Evolutionary conservation across 2,329 filamentous ascomycete genomes (phyloP).

Genomic region (Delphinella strobiligena): DNA sequence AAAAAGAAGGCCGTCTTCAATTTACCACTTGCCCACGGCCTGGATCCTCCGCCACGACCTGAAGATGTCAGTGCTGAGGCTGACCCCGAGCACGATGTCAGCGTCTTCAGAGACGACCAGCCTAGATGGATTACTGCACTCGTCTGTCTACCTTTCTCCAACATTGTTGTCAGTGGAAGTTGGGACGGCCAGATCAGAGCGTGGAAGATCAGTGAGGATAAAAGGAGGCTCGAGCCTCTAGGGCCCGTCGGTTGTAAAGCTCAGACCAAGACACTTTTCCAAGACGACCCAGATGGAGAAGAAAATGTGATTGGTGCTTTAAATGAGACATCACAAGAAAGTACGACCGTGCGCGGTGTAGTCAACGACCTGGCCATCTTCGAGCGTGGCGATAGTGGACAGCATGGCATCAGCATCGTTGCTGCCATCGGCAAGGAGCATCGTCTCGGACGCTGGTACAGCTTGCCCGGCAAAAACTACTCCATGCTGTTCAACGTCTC

Average conservation of each 20-base stretch:
- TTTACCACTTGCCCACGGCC: slow-evolving; percentile 68
- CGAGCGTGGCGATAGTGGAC: slow-evolving; percentile 67
- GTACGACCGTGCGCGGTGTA: slow-evolving; percentile 51
- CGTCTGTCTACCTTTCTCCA: slow-evolving; percentile 74
- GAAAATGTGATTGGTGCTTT: slow-evolving; percentile 8
- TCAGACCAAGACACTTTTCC: slow-evolving; percentile 9
- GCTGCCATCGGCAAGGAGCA: slow-evolving; percentile 82
- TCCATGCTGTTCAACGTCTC: slow-evolving; percentile 81
- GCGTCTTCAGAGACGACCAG: slow-evolving; percentile 33
- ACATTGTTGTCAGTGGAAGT: slow-evolving; percentile 80
- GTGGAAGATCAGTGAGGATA: slow-evolving; percentile 78
- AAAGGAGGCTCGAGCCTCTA: slow-evolving; percentile 60
- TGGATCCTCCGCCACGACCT: slow-evolving; percentile 59
- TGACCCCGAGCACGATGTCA: slow-evolving; percentile 38
- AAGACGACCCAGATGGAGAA: slow-evolving; percentile 11
- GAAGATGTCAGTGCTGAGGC: slow-evolving; percentile 63
- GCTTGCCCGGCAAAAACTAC: slow-evolving; percentile 59
- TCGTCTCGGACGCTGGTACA: slow-evolving; percentile 72
- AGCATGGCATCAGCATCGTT: slow-evolving; percentile 65
- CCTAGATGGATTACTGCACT: slow-evolving; percentile 88
- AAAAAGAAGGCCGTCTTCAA: slow-evolving; percentile 92
- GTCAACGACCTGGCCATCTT: slow-evolving; percentile 83
- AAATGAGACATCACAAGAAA: slow-evolving; percentile 9
- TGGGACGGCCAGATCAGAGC: slow-evolving; percentile 84
- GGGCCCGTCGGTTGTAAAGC: slow-evolving; percentile 46